Percentiles rank a stretch among this genome's conserved stretches.
phyloP scores from a whole-genome alignment of 768 basidiomycete species.

The Calocera cornea region DNA sequence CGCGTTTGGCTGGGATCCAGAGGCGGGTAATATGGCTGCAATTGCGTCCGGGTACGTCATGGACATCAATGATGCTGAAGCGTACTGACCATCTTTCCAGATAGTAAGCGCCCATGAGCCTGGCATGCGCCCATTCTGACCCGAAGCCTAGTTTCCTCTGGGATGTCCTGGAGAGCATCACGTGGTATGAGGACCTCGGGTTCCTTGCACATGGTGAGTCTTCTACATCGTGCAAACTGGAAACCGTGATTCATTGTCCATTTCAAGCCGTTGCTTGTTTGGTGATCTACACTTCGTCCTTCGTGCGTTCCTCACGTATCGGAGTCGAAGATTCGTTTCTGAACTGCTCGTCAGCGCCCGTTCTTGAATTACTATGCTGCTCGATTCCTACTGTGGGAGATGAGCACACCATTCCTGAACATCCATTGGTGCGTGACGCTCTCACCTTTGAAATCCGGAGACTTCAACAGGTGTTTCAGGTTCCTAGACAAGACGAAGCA shows the following conservation, averaged over 20 bases:
- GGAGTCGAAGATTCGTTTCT: slow-evolving; percentile 4
- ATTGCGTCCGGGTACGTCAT: slow-evolving; percentile 54
- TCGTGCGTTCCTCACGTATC: slow-evolving; percentile 35
- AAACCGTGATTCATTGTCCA: background rate
- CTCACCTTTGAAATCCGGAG: background rate
- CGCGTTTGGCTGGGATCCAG: slow-evolving; percentile 61
- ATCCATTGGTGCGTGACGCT: slow-evolving; percentile 55
- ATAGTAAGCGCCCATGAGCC: slow-evolving; percentile 4
- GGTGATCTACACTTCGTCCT: slow-evolving; percentile 51
- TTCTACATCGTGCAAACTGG: background rate
- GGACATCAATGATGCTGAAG: background rate
- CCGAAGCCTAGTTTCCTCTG: slow-evolving; percentile 52
- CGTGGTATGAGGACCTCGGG: slow-evolving; percentile 56
- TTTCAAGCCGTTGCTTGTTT: slow-evolving; percentile 47
- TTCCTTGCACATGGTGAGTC: slow-evolving; percentile 61
- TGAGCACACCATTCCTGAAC: slow-evolving; percentile 77
- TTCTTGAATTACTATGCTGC: slow-evolving; percentile 69
- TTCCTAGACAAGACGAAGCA: slow-evolving; percentile 63
- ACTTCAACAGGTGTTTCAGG: slow-evolving; percentile 27
- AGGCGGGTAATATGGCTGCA: slow-evolving; percentile 44
- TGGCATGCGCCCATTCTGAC: background rate
- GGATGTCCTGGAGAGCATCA: slow-evolving; percentile 55
- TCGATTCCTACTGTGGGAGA: slow-evolving; percentile 73
- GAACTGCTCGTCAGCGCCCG: slow-evolving; percentile 29
- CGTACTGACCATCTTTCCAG: background rate